Evolutionary conservation across 345 rosid species (phyloP), one percentile per base, ranked within the genome.

Genomic region (Litchi chinensis): DNA sequence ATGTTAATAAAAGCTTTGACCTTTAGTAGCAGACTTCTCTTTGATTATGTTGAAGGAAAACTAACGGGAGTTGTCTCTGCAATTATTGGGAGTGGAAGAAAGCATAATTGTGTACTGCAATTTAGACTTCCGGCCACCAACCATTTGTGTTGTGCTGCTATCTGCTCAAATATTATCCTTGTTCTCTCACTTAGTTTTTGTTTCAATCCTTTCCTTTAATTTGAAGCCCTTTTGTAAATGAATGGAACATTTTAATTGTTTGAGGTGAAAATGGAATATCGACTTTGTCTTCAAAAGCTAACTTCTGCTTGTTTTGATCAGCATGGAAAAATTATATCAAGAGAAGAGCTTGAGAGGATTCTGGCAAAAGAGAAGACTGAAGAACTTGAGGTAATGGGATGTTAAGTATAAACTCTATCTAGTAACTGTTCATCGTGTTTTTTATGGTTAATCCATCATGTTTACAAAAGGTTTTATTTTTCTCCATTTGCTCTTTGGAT

Each of bases 241-340:
- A 19, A 13, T 77, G 64, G 52, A 66, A n/a, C 65, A 37, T 26
- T 66, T 22, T 54, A 19, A 70, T 70, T 43, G 54, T 77, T 71
- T 71, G 62, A 32, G 19, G 13, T 65, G 24, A 59, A 16, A 48
- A 26, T 9, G 28, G 67, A 57, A 44, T 57, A 63, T 63, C 66
- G 41, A 32, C 44, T 44, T 67, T 40, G 26, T 77, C 54, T 65
- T 65, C 37, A 57, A 76, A 39, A 73, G 73, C 79, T 84, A 65
- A 85, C 68, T 74, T 73, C 48, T 37, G 77, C 74, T 79, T 72
- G 18, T 69, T 79, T 81, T 87, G 72, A 83, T 83, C 88, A 95
- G 99, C 90, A 80, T 82, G 99, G 98, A 8, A 88, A 87, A 79
- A 81, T 95, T 60, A 89, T 91, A 80, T 75, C 99, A 10, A 88